A percentile compares a stretch with the other conserved stretches of the same genome.
These are phyloP conservation scores for Zymoseptoria tritici DNA, from an alignment of 2,329 filamentous ascomycete species.

Conservation along the genomic window DNA sequence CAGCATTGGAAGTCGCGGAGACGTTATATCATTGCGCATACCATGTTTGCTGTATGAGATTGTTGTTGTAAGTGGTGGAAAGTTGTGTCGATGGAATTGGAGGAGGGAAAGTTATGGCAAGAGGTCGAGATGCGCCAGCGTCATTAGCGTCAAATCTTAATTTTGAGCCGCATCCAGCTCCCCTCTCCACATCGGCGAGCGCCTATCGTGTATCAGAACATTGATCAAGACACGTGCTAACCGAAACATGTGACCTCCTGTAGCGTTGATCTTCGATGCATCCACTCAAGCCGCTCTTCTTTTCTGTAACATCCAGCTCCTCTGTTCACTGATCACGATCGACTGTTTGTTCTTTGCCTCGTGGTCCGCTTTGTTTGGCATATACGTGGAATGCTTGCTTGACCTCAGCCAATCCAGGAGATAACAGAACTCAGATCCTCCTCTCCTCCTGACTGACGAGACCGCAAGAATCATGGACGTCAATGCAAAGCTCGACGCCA, in stretches of 20 bases:
- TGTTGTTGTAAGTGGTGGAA: not conserved
- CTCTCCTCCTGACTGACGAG: not conserved
- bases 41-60: conserved; percentile 3
- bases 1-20: not conserved
- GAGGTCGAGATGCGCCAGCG: not conserved
- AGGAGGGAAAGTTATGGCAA: not conserved
- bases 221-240: not conserved
- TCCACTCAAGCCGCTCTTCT: no score
- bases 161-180: not conserved
- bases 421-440: not conserved
- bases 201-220: no score
- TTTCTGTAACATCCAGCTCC: no score
- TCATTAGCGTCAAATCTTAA: not conserved
- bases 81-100: not conserved
- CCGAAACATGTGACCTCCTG: not conserved
- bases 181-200: not conserved
- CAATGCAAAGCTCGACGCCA: conserved; percentile 40
- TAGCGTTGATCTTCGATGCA: no score
- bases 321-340: no score
- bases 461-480: not conserved
- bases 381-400: not conserved
- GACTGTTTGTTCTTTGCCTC: not conserved
- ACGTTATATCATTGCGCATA: not conserved
- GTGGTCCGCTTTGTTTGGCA: not conserved
- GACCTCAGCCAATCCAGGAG: not conserved